Evolutionary conservation across 306 rosid species (phyloP).

Genomic region (Canavalia ensiformis): DNA sequence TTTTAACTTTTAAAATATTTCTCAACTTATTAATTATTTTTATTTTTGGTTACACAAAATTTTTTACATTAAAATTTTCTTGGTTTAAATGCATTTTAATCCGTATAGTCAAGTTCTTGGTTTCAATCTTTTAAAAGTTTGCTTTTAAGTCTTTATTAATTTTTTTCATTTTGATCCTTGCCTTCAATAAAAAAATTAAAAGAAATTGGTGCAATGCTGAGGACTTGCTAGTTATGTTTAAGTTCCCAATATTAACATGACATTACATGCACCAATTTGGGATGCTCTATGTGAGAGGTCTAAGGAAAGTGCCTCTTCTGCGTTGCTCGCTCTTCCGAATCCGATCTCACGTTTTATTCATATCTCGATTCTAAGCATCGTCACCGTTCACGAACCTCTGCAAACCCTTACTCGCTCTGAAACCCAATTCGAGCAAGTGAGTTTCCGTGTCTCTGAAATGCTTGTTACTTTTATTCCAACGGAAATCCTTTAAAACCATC

Average conservation of each 20-base stretch:
- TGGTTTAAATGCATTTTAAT: no score
- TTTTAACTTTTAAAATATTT: no score
- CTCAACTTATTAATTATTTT: no score
- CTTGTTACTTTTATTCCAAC: not conserved
- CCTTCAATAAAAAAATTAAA: no score
- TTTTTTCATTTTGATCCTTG: no score
- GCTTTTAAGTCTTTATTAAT: no score
- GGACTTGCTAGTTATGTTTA: no score
- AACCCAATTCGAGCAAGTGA: not conserved
- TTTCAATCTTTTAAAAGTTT: no score
- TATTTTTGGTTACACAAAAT: no score
- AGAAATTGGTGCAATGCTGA: no score
- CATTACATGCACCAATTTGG: not conserved
- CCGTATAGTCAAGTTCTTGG: no score
- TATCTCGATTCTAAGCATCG: slow-evolving; percentile 2
- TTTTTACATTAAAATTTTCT: no score
- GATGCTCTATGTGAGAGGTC: not conserved
- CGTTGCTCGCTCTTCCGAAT: not conserved
- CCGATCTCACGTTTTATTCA: not conserved
- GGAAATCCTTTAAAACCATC: not conserved
- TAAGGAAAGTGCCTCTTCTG: not conserved
- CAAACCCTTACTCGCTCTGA: not conserved
- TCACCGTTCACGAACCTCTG: not conserved
- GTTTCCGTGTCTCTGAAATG: slow-evolving; percentile 7
- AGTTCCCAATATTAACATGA: not conserved